These are phyloP conservation scores for Naganishia sp. DNA, from an alignment of 1,284 basidiomycete species.

Conservation along the genomic window DNA sequence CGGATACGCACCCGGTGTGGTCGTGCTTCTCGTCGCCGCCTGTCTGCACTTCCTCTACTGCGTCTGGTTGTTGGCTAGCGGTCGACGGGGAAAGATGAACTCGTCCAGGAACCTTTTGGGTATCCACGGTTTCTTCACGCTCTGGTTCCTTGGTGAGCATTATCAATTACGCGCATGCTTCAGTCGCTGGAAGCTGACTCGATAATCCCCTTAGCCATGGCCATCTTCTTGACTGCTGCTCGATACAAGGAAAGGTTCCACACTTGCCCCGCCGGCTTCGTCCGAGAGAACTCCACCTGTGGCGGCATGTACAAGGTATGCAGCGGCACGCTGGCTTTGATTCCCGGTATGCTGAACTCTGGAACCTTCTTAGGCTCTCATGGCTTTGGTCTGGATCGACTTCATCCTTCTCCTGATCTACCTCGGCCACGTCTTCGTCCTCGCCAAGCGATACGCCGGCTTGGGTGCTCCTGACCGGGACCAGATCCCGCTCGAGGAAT, in stretches of 20 bases:
- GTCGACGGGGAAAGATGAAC: conserved; percentile 30
- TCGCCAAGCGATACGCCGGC: conserved; percentile 30
- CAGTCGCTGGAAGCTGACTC: background rate
- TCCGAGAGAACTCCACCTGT: conserved; percentile 28
- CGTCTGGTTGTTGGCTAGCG: conserved; percentile 28
- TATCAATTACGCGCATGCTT: background rate
- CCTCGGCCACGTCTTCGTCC: conserved; percentile 23
- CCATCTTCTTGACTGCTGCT: conserved; percentile 31
- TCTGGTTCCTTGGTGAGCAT: conserved; percentile 33
- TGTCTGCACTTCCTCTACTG: conserved; percentile 32
- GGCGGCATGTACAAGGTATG: conserved; percentile 27
- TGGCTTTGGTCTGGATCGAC: conserved; percentile 31
- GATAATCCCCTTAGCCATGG: conserved; percentile 17
- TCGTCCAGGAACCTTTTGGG: conserved; percentile 20
- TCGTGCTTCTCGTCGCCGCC: conserved; percentile 29
- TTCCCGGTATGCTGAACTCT: background rate
- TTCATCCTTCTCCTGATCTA: conserved; percentile 31
- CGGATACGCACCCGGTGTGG: conserved; percentile 23
- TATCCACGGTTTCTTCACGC: conserved; percentile 26
- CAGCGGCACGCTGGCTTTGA: background rate
- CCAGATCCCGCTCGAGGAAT: conserved; percentile 27
- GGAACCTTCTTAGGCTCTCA: conserved; percentile 25
- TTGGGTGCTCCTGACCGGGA: conserved; percentile 30
- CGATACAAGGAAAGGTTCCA: conserved; percentile 29
- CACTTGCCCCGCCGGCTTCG: conserved; percentile 31